phyloP scores from a whole-genome alignment of 2,329 filamentous ascomycete genomes.

The Dactylellina leptospora region DNA sequence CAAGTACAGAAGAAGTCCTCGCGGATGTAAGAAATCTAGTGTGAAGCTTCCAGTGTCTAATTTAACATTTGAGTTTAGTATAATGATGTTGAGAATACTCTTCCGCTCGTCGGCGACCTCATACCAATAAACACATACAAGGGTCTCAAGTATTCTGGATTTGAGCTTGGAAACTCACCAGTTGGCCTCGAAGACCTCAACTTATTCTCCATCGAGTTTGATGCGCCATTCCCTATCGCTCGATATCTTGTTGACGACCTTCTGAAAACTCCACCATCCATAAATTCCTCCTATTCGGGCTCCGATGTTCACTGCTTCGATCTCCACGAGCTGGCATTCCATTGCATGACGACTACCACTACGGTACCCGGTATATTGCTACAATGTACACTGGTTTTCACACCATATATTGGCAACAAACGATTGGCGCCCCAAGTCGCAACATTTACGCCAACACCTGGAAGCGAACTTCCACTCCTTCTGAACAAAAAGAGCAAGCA shows the following conservation, averaged over 20 bases:
- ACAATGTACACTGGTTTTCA: neutral
- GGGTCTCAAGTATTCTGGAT: neutral
- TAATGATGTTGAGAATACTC: neutral
- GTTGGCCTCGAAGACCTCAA: neutral
- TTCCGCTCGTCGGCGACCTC: neutral
- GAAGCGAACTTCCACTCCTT: neutral
- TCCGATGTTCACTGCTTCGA: slow-evolving; percentile 11
- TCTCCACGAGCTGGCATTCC: slow-evolving; percentile 5
- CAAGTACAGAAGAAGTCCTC: neutral
- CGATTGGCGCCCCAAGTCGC: neutral
- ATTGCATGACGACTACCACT: slow-evolving; percentile 11
- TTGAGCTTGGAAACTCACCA: neutral
- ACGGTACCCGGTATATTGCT: neutral
- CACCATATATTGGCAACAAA: slow-evolving; percentile 5
- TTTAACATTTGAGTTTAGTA: neutral
- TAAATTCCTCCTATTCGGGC: neutral
- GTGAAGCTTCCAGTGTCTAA: neutral
- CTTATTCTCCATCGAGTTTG: slow-evolving; percentile 1
- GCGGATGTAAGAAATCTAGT: neutral
- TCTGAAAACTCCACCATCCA: slow-evolving; percentile 1
- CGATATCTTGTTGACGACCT: neutral
- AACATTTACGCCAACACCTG: neutral
- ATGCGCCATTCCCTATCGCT: neutral
- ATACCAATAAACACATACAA: neutral
- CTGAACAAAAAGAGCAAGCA: neutral